Evolutionary conservation across 352 stramenopile genomes (phyloP), one percentile per base, ranked within the genome.

Genomic region (Phytophthora agathidicida): DNA sequence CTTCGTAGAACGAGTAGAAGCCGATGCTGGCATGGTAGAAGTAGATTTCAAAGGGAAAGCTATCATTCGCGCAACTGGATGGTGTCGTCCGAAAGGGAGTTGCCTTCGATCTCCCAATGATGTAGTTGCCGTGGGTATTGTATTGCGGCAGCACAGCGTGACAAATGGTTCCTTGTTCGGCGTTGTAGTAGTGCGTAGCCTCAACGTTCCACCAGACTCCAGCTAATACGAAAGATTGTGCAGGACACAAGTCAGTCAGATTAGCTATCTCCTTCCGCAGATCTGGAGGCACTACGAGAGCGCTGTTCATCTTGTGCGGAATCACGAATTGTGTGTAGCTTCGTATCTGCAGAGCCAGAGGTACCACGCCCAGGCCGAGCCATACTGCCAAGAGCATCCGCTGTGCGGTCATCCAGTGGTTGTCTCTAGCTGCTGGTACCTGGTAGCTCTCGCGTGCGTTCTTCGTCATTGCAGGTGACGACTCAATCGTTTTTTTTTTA

Each of bases 141-240:
- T 65, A 65, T 39, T 65, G 63, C 22, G 41, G 36, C 14, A 71
- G 32, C 4, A 70, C 61, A 7, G 46, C 48, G 16, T 61, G 54
- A 7, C 61, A 70, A 20, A 66, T 10, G 6, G 26, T 46, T 6
- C 43, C 47, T 13, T 37, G 20, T 2, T 37, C 20, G 3, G 50
- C n/a, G 5, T 22, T 31, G 36, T 42, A 52, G 47, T 65, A 70
- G 23, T 61, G 42, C 2, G 47, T 61, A 3, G 61, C 13, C n/a
- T 64, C 55, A 2, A 61, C 35, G 22, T 67, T 62, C 58, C 58
- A 67, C 49, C 49, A 62, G 10, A 45, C 33, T 5, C 35, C 49
- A 24, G 50, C 49, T 17, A 62, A 9, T 14, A 64, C 14, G 14
- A 58, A 10, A 5, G 41, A 36, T 57, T 64, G 14, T 7, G 45